A percentile compares a stretch with the other conserved stretches of the same genome.
These are phyloP conservation scores for Pseudocercospora macadamiae DNA, from an alignment of 2,329 filamentous ascomycete species.

Conservation along the genomic window DNA sequence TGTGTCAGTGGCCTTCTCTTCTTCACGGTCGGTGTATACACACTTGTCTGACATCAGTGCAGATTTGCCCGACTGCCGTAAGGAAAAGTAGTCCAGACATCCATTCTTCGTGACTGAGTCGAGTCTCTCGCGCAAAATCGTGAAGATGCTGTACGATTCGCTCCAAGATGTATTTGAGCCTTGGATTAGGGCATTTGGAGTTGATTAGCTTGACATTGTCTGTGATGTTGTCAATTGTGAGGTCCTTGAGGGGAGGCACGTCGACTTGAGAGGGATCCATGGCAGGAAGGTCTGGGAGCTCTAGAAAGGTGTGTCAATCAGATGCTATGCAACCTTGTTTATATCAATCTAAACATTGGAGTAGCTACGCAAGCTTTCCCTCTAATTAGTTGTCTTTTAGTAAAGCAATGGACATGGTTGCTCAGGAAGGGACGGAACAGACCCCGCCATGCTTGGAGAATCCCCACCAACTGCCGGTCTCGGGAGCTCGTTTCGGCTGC, in stretches of 20 bases:
- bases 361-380: not conserved
- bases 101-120: conserved; percentile 77
- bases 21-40: conserved; percentile 20
- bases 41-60: conserved; percentile 72
- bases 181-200: conserved; percentile 65
- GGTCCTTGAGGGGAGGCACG: conserved; percentile 64
- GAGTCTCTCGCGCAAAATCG: conserved; percentile 78
- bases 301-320: not conserved
- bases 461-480: conserved; percentile 10
- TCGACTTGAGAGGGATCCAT: conserved; percentile 51
- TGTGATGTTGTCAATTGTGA: conserved; percentile 80
- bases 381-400: conserved; percentile 16
- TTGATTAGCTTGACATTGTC: conserved; percentile 76
- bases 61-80: conserved; percentile 72
- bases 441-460: conserved; percentile 17
- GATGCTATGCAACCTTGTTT: conserved; percentile 1
- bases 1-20: not conserved
- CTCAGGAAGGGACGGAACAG: conserved; percentile 18
- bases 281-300: not conserved
- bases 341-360: not conserved
- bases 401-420: conserved; percentile 20
- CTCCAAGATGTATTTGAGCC: conserved; percentile 73
- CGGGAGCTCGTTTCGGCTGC: conserved; percentile 19
- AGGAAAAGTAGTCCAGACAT: conserved; percentile 73
- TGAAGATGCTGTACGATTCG: conserved; percentile 76